These are phyloP conservation scores for Penicillium odoratum DNA, from an alignment of 495 filamentous ascomycete species.

Conservation along the genomic window DNA sequence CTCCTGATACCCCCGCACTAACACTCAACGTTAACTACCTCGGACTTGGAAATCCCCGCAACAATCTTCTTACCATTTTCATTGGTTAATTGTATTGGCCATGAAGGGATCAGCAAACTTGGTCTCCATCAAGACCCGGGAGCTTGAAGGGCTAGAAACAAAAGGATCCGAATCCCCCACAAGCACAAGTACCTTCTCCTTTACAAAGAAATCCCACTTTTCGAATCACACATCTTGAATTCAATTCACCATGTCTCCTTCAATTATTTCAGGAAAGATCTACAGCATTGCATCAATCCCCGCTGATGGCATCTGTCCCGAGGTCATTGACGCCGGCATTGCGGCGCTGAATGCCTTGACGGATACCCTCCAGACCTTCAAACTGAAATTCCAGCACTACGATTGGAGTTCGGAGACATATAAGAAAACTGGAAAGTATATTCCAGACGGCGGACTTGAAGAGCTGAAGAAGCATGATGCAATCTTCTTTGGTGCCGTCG, in stretches of 20 bases:
- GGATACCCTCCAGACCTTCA: constrained; percentile 46
- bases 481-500: constrained; percentile 58
- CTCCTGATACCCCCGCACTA: constrained; percentile 6
- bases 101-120: not conserved
- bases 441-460: constrained; percentile 54
- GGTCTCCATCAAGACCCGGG: constrained; percentile 8
- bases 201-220: not conserved
- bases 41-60: not conserved
- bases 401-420: constrained; percentile 56
- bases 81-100: constrained; percentile 9
- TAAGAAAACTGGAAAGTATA: constrained; percentile 52
- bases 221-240: not conserved
- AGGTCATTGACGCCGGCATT: constrained; percentile 52
- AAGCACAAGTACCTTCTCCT: constrained; percentile 11
- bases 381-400: constrained; percentile 49
- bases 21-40: too few species aligned
- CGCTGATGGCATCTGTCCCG: constrained; percentile 56
- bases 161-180: constrained; percentile 16
- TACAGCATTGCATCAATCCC: constrained; percentile 55
- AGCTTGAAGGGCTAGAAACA: not conserved
- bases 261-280: constrained; percentile 19
- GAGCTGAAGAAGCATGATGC: constrained; percentile 54
- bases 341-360: constrained; percentile 46
- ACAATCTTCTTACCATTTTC: not conserved
- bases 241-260: constrained; percentile 17